Conservation (phyloP, 1,139 yeast species). For the Meyerozyma smithsonii region DNA sequence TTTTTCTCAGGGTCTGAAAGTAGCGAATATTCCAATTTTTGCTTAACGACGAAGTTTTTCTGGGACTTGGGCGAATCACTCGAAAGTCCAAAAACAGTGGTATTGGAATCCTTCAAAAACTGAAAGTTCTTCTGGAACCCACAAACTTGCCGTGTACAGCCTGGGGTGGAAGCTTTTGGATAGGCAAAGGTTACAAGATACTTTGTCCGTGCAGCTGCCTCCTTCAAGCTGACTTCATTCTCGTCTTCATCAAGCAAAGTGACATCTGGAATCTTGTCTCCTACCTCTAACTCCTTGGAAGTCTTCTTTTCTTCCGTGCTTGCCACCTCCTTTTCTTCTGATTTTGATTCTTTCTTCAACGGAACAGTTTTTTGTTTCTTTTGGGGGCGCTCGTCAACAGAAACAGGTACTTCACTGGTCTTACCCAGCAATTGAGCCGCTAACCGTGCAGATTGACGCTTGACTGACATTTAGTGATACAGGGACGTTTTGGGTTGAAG, state of each 20-base stretch:
- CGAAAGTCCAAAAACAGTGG: constrained; percentile 60
- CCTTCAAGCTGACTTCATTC: constrained; percentile 47
- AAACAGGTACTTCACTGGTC: constrained; percentile 9
- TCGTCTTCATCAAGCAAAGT: constrained; percentile 64
- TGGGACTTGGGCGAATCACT: constrained; percentile 76
- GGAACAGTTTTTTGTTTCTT: constrained; percentile 19
- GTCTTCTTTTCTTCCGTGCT: too few relatives aligned
- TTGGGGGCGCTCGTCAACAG: constrained; percentile 14
- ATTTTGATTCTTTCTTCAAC: constrained; percentile 2
- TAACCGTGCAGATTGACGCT: constrained; percentile 52
- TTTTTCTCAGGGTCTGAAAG: constrained; percentile 71
- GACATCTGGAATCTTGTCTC: constrained; percentile 68
- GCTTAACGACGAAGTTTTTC: constrained; percentile 67
- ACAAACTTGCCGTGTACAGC: constrained; percentile 89
- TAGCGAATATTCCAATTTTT: constrained; percentile 65
- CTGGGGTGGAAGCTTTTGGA: constrained; percentile 93
- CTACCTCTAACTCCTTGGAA: constrained; percentile 42
- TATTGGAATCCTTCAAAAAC: constrained; percentile 47
- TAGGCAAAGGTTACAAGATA: constrained; percentile 69
- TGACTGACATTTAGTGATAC: constrained; percentile 37
- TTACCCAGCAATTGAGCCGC: constrained; percentile 19
- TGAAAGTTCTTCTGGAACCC: constrained; percentile 73
- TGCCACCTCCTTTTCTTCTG: constrained; percentile 3
- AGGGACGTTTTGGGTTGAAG: too few relatives aligned
- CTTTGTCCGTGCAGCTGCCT: constrained; percentile 43